Percentiles rank a stretch among this genome's conserved stretches.
phyloP scores from a whole-genome alignment of 1,284 basidiomycete genomes.

The Psilocybe mexicana region DNA sequence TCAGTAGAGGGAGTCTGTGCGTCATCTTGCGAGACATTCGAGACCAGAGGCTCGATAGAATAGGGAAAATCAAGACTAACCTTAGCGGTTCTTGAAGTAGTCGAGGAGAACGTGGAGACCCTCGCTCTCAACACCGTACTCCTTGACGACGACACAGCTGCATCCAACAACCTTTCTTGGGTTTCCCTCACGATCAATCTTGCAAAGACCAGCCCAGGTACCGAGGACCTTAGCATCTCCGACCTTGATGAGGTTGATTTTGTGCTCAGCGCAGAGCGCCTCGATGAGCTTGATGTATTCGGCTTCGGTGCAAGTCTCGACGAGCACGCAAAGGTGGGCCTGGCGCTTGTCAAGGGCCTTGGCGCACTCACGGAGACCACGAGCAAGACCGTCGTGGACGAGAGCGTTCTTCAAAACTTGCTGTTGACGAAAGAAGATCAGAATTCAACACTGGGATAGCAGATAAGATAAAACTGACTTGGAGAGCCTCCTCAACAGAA shows the following conservation, averaged over 20 bases:
- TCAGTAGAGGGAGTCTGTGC: slow-evolving; percentile 89
- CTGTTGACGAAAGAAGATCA: slow-evolving; percentile 37
- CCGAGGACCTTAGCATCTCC: slow-evolving; percentile 97
- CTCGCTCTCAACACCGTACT: slow-evolving; percentile 95
- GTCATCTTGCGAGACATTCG: slow-evolving; percentile 54
- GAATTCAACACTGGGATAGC: not conserved
- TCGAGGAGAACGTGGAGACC: slow-evolving; percentile 96
- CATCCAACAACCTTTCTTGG: slow-evolving; percentile 96
- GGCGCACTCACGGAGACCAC: slow-evolving; percentile 96
- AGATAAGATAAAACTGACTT: slow-evolving; percentile 51
- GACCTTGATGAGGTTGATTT: slow-evolving; percentile 99
- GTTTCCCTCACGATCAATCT: slow-evolving; percentile 99
- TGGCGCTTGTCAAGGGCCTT: slow-evolving; percentile 99
- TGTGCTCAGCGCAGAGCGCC: slow-evolving; percentile 98
- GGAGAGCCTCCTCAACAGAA: slow-evolving; percentile 96
- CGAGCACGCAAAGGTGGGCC: slow-evolving; percentile 98
- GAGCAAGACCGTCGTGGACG: slow-evolving; percentile 97
- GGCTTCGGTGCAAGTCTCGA: slow-evolving; percentile 98
- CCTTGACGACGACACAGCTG: slow-evolving; percentile 98
- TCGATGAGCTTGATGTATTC: slow-evolving; percentile 99
- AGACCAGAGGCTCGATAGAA: slow-evolving; percentile 5
- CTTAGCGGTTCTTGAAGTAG: slow-evolving; percentile 92
- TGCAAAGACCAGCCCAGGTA: slow-evolving; percentile 98
- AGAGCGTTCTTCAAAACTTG: slow-evolving; percentile 96
- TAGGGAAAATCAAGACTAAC: slow-evolving; percentile 33